These are phyloP conservation scores for Colletotrichum spinosum DNA, from an alignment of 2,329 filamentous ascomycete genomes.

Conservation along the genomic window DNA sequence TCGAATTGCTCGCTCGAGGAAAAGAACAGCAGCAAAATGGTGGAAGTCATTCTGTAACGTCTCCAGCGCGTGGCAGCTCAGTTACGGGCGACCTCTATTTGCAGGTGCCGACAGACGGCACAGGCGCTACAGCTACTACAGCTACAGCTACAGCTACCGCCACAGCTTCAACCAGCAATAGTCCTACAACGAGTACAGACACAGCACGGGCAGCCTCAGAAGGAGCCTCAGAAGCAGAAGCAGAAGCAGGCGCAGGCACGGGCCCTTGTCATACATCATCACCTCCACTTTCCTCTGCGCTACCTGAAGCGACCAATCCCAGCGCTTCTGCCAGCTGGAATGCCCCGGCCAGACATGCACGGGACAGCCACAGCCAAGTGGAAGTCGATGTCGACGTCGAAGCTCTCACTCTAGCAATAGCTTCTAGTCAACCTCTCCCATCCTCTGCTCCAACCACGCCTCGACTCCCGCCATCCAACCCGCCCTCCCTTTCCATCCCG, in stretches of 20 bases:
- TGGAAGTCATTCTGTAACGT: constrained; percentile 25
- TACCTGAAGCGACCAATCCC: constrained; percentile 27
- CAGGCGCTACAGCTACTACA: constrained; percentile 11
- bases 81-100: constrained; percentile 33
- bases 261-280: constrained; percentile 36
- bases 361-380: constrained; percentile 35
- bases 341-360: constrained; percentile 30
- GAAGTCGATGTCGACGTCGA: constrained; percentile 38
- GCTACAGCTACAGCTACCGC: background rate
- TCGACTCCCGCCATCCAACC: constrained; percentile 47
- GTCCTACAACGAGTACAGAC: constrained; percentile 45
- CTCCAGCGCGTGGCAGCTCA: constrained; percentile 35
- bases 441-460: constrained; percentile 55
- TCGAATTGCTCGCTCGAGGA: constrained; percentile 61
- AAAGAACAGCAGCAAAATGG: constrained; percentile 39
- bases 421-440: constrained; percentile 54
- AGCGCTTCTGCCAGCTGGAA: constrained; percentile 24
- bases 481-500: constrained; percentile 43
- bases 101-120: constrained; percentile 40
- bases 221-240: constrained; percentile 34
- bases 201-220: constrained; percentile 34
- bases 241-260: constrained; percentile 32
- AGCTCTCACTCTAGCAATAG: constrained; percentile 46
- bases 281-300: constrained; percentile 31
- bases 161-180: background rate